A percentile compares a stretch with the other conserved stretches of the same genome.
phyloP scores from a whole-genome alignment of 2,329 filamentous ascomycete genomes.

The Pestalotiopsis sp. region DNA sequence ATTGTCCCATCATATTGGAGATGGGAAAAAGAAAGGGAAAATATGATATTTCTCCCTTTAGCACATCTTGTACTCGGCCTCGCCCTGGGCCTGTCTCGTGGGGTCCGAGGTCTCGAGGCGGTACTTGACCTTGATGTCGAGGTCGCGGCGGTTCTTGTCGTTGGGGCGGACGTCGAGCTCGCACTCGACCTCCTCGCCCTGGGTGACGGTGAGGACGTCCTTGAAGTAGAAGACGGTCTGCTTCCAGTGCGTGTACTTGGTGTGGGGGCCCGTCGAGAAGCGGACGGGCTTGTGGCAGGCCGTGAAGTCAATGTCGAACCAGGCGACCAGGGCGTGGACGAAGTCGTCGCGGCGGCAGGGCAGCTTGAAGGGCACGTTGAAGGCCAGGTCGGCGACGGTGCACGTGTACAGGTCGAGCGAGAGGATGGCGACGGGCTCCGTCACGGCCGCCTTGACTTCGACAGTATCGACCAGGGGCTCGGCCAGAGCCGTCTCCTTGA shows the following conservation, averaged over 20 bases:
- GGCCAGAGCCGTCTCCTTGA: conserved; percentile 90
- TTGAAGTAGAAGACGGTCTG: conserved; percentile 98
- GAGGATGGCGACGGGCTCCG: conserved; percentile 82
- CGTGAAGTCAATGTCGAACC: conserved; percentile 99
- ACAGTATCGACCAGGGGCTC: conserved; percentile 98
- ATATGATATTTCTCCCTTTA: conserved; percentile 34
- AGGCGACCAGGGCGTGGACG: conserved; percentile 92
- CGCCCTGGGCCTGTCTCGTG: conserved; percentile 68
- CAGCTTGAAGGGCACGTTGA: conserved; percentile 78
- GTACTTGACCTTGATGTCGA: conserved; percentile 90
- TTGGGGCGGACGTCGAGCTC: conserved; percentile 84
- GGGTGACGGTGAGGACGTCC: conserved; percentile 88
- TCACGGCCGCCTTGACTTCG: conserved; percentile 95
- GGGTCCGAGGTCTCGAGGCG: conserved; percentile 75
- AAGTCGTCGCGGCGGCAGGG: conserved; percentile 85
- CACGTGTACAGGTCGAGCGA: conserved; percentile 94
- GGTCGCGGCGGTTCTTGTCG: conserved; percentile 88
- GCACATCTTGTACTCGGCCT: conserved; percentile 81
- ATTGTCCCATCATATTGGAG: too few relatives aligned
- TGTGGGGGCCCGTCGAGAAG: conserved; percentile 96
- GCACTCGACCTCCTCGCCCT: conserved; percentile 79
- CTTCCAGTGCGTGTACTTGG: conserved; percentile 99
- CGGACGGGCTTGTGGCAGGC: conserved; percentile 97
- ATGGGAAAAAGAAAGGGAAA: too few relatives aligned
- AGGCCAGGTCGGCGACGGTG: conserved; percentile 80